Base-by-base conservation (phyloP, 2,329 filamentous ascomycete genomes). In the Alternaria atra region DNA sequence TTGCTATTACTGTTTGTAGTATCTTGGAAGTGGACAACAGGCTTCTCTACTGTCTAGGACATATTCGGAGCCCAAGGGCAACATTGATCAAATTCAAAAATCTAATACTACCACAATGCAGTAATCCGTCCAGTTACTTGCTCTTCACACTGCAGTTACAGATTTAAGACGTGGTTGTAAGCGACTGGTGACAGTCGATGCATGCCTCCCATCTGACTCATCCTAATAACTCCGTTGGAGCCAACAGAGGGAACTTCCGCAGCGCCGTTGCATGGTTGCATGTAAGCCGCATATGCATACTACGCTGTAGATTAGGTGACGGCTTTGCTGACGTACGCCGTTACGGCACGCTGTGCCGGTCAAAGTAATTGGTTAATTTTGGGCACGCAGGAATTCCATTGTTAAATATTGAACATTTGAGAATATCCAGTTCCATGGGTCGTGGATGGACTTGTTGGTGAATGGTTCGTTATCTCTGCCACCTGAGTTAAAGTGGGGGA, bases 251-350 rank as follows among this genome's bases (percentile, higher is more conserved):
- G 54, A 20, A n/a, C 29, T 20, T 20, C 54, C 47, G 58, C 12
- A 52, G 47, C 32, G 35, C n/a, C 20, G 20, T 30, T 52, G 35
- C 51, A 52, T 52, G 27, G 35, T 15, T 53, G 27, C 40, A 57
- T 32, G 52, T 60, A 55, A 60, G 61, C 53, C 25, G 50, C 58
- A 58, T 52, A 37, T 52, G 15, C 34, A 43, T 57, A 39, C 58
- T 20, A 52, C 39, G 32, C 10, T 47, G 29, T 43, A 52, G 37
- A 64, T 61, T 50, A 42, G 35, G n/a, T 30, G 30, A 48, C 32
- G 52, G 55, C 61, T 50, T 60, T 58, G 53, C 64, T 66, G 58
- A 62, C 58, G 42, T 60, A 54, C 48, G 20, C 37, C 9, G 48
- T 34, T 34, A 48, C 35, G 35, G 37, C 39, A 40, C 34, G 27